Base-by-base conservation (phyloP, 768 basidiomycete genomes). In the Rhizopogon roseolus region DNA sequence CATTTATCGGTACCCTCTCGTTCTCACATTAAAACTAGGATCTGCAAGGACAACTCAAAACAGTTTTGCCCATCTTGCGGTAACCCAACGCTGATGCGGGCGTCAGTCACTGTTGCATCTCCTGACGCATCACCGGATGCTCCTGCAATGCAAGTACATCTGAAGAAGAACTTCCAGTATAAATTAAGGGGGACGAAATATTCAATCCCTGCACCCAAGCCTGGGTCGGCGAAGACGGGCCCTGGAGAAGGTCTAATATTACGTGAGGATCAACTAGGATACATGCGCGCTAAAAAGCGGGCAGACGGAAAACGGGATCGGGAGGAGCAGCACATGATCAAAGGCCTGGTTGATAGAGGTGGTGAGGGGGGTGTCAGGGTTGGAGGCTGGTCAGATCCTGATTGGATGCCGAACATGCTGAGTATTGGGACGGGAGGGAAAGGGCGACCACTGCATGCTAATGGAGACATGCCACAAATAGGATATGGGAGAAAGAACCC, bases 1-100 rank as follows among this genome's bases (percentile, higher is more conserved):
- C 49, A 19, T 45, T 46, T n/a, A 27, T 53, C 51, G 5, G 19
- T 5, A 36, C 5, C 40, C 44, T 2, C 29, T 32, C 52, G 25
- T 51, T 50, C 22, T 48, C 22, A 27, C 45, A 43, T 29, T 27
- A 53, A 37, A 5, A 29, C 1, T 63, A 99, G 97, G 69, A 84
- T 97, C 60, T 98, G 95, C 76, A 97, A 95, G 74, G 95, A 99
- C 70, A 77, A 84, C 19, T 86, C 90, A 8, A 93, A 93, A 68
- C 90, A 92, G 62, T 99, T 99, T 75, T 99, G 97, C 67, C 96
- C 97, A 1, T 92, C 94, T 9, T 99, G 97, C 64, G 97, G 97
- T 41, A 95, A 93, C 62, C 80, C 93, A 0, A 90, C 96, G 1
- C 78, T 99, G 13, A 69, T 97, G 48, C 88, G 97, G 55, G 87